Evolutionary conservation across 2,329 filamentous ascomycete species (phyloP).

Genomic region (Aspergillus neotritici): DNA sequence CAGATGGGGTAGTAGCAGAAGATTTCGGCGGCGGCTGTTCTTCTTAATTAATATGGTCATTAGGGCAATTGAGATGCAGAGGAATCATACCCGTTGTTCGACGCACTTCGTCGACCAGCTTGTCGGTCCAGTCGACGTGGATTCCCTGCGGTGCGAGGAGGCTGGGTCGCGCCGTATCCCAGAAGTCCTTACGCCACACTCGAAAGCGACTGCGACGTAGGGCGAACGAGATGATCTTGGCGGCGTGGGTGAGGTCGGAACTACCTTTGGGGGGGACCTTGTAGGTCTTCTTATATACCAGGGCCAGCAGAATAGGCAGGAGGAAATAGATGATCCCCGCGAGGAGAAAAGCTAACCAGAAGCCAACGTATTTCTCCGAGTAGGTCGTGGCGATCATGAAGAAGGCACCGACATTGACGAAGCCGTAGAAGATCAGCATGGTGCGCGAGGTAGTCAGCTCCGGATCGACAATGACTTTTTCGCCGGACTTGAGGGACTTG

Average conservation of each 20-base stretch:
- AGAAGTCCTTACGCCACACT: constrained; percentile 30
- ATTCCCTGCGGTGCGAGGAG: constrained; percentile 25
- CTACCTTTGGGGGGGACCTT: constrained; percentile 27
- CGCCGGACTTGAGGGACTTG: constrained; percentile 40
- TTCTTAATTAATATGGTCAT: neutral
- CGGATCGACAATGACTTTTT: constrained; percentile 45
- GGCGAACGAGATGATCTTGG: constrained; percentile 30
- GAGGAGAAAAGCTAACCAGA: constrained; percentile 33
- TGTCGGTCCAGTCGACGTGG: constrained; percentile 29
- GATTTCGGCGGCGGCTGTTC: constrained; percentile 27
- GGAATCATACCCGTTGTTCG: constrained; percentile 21
- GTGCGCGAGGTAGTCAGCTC: constrained; percentile 39
- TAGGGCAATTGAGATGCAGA: neutral
- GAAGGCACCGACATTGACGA: constrained; percentile 31
- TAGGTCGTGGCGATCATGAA: constrained; percentile 37
- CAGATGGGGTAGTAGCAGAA: constrained; percentile 38
- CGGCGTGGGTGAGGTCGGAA: constrained; percentile 28
- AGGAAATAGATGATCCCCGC: constrained; percentile 31
- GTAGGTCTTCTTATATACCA: constrained; percentile 31
- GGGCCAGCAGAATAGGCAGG: constrained; percentile 28
- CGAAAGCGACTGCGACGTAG: constrained; percentile 29
- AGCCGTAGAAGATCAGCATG: constrained; percentile 33
- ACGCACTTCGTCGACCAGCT: constrained; percentile 32
- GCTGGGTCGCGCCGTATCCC: constrained; percentile 32
- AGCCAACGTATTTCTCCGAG: constrained; percentile 38